Evolutionary conservation across 371 early-diverging fungal genomes (phyloP).

Genomic region (Lichtheimia corymbifera): DNA sequence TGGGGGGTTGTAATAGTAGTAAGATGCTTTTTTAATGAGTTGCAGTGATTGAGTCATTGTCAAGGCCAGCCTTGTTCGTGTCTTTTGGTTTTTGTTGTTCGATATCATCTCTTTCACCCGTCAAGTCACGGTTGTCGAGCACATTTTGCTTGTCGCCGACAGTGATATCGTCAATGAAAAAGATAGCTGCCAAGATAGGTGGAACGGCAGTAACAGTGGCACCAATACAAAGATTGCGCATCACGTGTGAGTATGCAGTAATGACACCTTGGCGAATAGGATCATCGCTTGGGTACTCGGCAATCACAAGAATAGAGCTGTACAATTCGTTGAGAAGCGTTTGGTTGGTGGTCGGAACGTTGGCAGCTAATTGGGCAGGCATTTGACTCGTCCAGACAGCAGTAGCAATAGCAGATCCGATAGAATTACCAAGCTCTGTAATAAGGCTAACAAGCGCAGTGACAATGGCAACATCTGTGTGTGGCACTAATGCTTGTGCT

Average conservation of each 20-base stretch:
- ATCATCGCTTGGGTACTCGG: slow-evolving; percentile 18
- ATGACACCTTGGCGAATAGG: slow-evolving; percentile 26
- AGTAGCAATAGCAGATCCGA: slow-evolving; percentile 47
- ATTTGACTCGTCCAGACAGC: slow-evolving; percentile 50
- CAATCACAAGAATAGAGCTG: slow-evolving; percentile 17
- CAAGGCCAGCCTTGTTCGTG: too few species aligned
- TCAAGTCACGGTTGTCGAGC: slow-evolving; percentile 19
- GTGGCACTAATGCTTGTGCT: slow-evolving; percentile 25
- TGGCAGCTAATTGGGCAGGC: slow-evolving; percentile 30
- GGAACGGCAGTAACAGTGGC: slow-evolving; percentile 16
- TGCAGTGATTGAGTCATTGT: too few species aligned
- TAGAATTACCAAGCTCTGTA: slow-evolving; percentile 35
- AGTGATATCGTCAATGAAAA: slow-evolving; percentile 16
- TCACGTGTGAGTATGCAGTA: slow-evolving; percentile 31
- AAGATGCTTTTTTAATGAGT: too few species aligned
- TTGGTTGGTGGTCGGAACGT: slow-evolving; percentile 44
- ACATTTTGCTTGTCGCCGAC: slow-evolving; percentile 18
- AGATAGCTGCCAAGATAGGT: slow-evolving; percentile 16
- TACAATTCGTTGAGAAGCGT: slow-evolving; percentile 22
- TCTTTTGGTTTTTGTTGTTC: background rate
- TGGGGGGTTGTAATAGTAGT: too few species aligned
- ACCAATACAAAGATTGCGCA: slow-evolving; percentile 30
- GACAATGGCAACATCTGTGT: slow-evolving; percentile 40
- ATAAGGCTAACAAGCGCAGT: slow-evolving; percentile 40
- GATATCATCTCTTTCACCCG: slow-evolving; percentile 14